Conservation (phyloP, 23 red algal genomes). For the Gracilariopsis chorda region DNA sequence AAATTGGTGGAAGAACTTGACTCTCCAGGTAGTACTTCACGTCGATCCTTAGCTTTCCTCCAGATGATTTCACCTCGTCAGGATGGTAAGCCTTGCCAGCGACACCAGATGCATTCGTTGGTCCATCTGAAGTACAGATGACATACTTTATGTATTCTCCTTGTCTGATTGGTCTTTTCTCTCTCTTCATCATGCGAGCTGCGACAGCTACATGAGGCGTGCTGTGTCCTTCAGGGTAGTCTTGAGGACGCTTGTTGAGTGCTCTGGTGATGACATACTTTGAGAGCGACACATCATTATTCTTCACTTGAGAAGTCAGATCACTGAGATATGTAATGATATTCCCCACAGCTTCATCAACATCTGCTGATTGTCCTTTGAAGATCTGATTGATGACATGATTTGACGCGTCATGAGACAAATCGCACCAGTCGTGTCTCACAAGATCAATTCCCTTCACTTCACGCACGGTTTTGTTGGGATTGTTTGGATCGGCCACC, state of each 20-base stretch:
- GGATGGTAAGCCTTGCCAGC: slow-evolving; percentile 82
- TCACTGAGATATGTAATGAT: slow-evolving; percentile 49
- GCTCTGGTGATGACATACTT: slow-evolving; percentile 92
- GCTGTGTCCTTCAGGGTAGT: slow-evolving; percentile 69
- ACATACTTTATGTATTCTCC: slow-evolving; percentile 96
- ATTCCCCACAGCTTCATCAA: slow-evolving; percentile 78
- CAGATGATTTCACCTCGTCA: slow-evolving; percentile 69
- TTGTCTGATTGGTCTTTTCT: slow-evolving; percentile 37
- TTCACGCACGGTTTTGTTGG: slow-evolving; percentile 72
- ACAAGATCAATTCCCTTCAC: slow-evolving; percentile 98
- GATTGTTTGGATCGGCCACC: slow-evolving; percentile 44
- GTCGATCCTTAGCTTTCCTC: slow-evolving; percentile 64
- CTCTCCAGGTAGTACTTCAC: slow-evolving; percentile 86
- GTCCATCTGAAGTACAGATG: slow-evolving; percentile 40
- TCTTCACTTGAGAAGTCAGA: slow-evolving; percentile 35
- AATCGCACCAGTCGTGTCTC: slow-evolving; percentile 96
- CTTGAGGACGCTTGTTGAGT: slow-evolving; percentile 71
- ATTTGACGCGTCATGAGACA: slow-evolving; percentile 68
- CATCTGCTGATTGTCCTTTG: background rate
- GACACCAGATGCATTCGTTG: background rate
- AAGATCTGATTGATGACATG: slow-evolving; percentile 67
- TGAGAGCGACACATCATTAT: slow-evolving; percentile 49
- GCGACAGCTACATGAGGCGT: slow-evolving; percentile 97
- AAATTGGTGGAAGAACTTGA: slow-evolving; percentile 81
- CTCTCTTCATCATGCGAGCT: slow-evolving; percentile 49